phyloP scores from a whole-genome alignment of 179 eudicot genomes.

The Pouteria campechiana region DNA sequence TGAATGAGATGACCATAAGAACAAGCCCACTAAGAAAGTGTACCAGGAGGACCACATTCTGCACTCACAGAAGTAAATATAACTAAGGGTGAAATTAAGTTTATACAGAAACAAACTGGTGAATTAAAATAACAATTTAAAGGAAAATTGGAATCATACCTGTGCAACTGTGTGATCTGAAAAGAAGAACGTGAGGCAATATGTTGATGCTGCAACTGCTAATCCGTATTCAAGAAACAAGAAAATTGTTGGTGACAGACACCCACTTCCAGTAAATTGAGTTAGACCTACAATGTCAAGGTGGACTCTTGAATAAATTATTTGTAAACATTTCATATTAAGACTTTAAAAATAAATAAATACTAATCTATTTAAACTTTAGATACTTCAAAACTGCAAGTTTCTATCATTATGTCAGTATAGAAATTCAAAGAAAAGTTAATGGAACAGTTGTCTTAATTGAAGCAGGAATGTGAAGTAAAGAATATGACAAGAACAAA shows the following conservation, averaged over 20 bases:
- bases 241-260: constrained; percentile 54
- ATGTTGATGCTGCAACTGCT: constrained; percentile 94
- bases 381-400: no score
- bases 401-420: no score
- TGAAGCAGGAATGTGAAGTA: background rate
- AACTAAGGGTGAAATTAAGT: no score
- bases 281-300: constrained; percentile 47
- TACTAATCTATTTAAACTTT: no score
- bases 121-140: no score
- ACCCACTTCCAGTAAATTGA: constrained; percentile 71
- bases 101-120: no score
- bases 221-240: constrained; percentile 79
- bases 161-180: constrained; percentile 90
- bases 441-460: background rate
- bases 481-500: background rate
- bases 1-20: constrained; percentile 88
- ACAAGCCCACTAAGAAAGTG: constrained; percentile 88
- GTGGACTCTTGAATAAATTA: no score
- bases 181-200: constrained; percentile 91
- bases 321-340: no score
- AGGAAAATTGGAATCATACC: constrained; percentile 23
- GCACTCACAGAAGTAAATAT: constrained; percentile 25
- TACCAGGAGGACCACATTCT: constrained; percentile 83
- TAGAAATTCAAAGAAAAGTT: background rate
- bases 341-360: no score